Conservation (phyloP, 352 stramenopile species). For the Thalassiosira mediterranea region DNA sequence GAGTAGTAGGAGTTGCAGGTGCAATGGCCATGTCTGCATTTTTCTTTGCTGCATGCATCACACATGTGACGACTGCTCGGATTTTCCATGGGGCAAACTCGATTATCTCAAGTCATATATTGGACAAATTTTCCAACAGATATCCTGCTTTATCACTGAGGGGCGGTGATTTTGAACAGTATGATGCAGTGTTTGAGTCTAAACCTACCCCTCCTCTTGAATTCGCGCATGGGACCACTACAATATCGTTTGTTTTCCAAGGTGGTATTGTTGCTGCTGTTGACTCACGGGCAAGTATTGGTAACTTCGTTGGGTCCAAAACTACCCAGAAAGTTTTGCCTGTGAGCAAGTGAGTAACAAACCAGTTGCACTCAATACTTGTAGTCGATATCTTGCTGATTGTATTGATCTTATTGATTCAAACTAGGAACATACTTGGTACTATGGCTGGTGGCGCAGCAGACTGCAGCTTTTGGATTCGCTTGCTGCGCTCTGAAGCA, state of each 20-base stretch:
- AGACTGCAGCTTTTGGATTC: conserved; percentile 96
- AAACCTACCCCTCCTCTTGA: conserved; percentile 82
- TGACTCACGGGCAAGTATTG: conserved; percentile 93
- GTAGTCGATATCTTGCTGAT: too few species aligned
- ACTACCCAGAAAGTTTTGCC: conserved; percentile 91
- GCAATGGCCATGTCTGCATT: conserved; percentile 45
- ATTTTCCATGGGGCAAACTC: too few species aligned
- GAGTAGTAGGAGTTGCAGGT: conserved; percentile 30
- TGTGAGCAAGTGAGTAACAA: too few species aligned
- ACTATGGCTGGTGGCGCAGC: conserved; percentile 95
- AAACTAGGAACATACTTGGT: conserved; percentile 91
- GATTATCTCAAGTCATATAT: not conserved
- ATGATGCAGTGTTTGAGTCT: conserved; percentile 26
- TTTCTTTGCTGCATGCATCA: conserved; percentile 37
- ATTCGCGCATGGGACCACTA: conserved; percentile 97
- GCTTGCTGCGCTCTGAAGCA: conserved; percentile 86
- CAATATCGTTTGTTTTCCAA: conserved; percentile 95
- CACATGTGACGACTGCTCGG: too few species aligned
- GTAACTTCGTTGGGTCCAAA: conserved; percentile 93
- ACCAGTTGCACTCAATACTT: too few species aligned
- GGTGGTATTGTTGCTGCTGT: conserved; percentile 92
- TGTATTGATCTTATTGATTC: too few species aligned
- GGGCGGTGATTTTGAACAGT: conserved; percentile 36
- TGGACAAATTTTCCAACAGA: too few species aligned
- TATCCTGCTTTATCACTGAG: not conserved